Base-by-base conservation (phyloP, 2,329 filamentous ascomycete species). In the Cordyceps militaris region DNA sequence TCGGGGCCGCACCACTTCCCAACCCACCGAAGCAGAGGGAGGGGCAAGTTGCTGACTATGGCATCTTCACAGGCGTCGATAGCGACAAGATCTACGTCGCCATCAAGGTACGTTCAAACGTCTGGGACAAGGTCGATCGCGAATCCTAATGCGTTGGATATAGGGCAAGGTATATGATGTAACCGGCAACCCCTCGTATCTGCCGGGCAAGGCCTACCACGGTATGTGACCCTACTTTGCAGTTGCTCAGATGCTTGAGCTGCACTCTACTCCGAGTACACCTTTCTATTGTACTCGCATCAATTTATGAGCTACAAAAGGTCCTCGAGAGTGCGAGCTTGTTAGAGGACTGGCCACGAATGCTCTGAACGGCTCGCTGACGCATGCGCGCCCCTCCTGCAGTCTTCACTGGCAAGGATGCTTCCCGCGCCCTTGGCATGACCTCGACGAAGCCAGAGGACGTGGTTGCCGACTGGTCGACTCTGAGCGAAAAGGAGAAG, bases 341-440 rank as follows among this genome's bases (percentile, higher is more conserved):
- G 32, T 34, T 40, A 3, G 23, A 13, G 1, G 23, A 21, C 19
- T 42, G 43, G 43, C 13, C 16, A 40, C 14, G 28, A 5, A n/a
- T 48, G 60, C 61, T 62, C 60, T 61, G 63, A 56, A 66, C 59
- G 14, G 9, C 7, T 57, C 14, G 23, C 44, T 52, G 38, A 57
- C 56, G 14, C 16, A 24, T 30, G 21, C 38, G 32, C 48, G 9
- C 34, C 23, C 6, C 26, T 16, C 30, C 49, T 46, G 43, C 64
- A 99, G 94, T 97, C 21, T 99, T 99, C 69, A 89, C 91, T 2
- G 94, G 94, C 61, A 96, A 96, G 69, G 95, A 99, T 68, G 88
- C 94, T 26, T 97, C 94, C n/a, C 85, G 91, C 61, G 94, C 91
- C 7, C 82, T 99, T 2, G 94, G 85, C 11, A 86, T 86, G 71